Percentiles rank a stretch among this genome's conserved stretches.
Evolutionary conservation across 2,329 filamentous ascomycete species (phyloP).

Genomic region (Scytalidium sp.): DNA sequence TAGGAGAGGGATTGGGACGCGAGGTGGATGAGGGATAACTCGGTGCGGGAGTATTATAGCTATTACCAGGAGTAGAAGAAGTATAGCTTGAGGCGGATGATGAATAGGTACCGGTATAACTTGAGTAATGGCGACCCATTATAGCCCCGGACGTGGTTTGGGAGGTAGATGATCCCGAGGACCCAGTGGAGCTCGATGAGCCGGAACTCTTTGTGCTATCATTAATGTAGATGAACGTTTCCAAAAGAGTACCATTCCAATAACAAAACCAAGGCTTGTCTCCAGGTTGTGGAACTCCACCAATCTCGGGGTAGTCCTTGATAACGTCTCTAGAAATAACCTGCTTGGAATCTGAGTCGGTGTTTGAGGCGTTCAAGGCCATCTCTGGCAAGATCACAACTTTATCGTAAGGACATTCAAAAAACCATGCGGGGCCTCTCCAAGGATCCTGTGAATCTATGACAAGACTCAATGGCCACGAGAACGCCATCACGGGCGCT

Average conservation of each 20-base stretch:
- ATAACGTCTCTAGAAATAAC: neutral
- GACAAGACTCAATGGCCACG: conserved; percentile 50
- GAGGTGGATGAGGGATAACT: neutral
- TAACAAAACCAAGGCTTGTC: conserved; percentile 68
- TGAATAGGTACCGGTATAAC: neutral
- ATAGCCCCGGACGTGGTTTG: neutral
- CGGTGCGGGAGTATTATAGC: conserved; percentile 14
- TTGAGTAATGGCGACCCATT: neutral
- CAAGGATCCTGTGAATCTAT: conserved; percentile 52
- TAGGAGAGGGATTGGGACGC: neutral
- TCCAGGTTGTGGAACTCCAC: conserved; percentile 45
- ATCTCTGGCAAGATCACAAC: conserved; percentile 48
- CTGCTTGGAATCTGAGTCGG: neutral
- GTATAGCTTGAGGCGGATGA: conserved; percentile 19
- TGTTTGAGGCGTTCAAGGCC: conserved; percentile 10
- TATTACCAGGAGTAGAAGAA: conserved; percentile 23
- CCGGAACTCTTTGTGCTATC: no score
- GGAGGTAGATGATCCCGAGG: neutral
- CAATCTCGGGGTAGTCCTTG: conserved; percentile 21
- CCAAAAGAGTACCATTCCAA: conserved; percentile 65
- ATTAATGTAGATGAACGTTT: conserved; percentile 64
- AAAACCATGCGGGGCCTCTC: conserved; percentile 62
- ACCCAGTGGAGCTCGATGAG: neutral
- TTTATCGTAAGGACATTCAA: conserved; percentile 61
- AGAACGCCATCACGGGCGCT: conserved; percentile 43